Conservation (phyloP, 345 rosid species). For the Salix brachista region DNA sequence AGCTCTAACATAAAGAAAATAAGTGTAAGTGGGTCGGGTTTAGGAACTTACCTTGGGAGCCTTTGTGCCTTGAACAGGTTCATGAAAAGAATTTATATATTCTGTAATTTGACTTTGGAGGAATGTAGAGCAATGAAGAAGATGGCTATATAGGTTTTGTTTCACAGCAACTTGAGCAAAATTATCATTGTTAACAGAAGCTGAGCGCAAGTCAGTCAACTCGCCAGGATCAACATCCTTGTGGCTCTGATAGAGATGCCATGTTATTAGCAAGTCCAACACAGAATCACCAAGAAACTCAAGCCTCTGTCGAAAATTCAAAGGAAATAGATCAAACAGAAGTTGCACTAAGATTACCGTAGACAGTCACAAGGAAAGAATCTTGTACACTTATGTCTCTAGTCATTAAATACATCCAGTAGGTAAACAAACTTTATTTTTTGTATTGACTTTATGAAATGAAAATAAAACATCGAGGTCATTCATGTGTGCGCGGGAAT, state of each 20-base stretch:
- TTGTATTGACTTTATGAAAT: too few species aligned
- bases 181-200: conserved; percentile 73
- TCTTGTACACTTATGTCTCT: neutral
- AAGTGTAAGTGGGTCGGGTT: neutral
- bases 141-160: conserved; percentile 49
- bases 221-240: conserved; percentile 68
- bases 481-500: neutral
- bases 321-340: conserved; percentile 10
- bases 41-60: conserved; percentile 68
- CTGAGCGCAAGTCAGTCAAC: conserved; percentile 85
- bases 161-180: conserved; percentile 78
- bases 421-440: neutral
- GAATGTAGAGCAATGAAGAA: conserved; percentile 45
- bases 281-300: conserved; percentile 94
- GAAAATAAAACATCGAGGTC: neutral
- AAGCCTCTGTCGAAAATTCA: conserved; percentile 56
- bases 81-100: conserved; percentile 42
- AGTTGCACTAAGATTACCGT: neutral
- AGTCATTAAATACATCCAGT: neutral
- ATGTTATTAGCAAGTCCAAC: conserved; percentile 76
- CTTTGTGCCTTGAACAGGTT: conserved; percentile 37
- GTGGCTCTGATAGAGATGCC: conserved; percentile 67
- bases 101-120: conserved; percentile 57
- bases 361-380: neutral
- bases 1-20: neutral